These are phyloP conservation scores for Nidula microcarpa DNA, from an alignment of 768 basidiomycete species.

Conservation along the genomic window DNA sequence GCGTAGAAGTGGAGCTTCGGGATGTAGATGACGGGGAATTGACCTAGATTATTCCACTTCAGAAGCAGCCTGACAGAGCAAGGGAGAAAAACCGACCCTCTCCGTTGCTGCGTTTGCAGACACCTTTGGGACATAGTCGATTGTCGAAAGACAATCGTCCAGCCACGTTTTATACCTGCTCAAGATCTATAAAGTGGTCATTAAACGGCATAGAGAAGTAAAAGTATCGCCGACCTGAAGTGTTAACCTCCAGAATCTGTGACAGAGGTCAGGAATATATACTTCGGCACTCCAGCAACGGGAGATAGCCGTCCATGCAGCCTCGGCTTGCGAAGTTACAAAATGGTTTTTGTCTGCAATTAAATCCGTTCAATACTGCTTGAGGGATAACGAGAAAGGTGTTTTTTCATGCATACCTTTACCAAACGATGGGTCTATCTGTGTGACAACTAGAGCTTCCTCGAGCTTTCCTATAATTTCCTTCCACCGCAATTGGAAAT, in stretches of 20 bases:
- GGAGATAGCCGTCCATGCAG: constrained; percentile 68
- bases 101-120: constrained; percentile 26
- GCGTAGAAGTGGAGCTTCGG: constrained; percentile 52
- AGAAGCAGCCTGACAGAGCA: not conserved
- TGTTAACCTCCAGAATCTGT: constrained; percentile 89
- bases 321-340: constrained; percentile 59
- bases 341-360: constrained; percentile 33
- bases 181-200: constrained; percentile 52
- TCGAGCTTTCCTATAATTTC: constrained; percentile 83
- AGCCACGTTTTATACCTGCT: constrained; percentile 81
- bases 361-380: not conserved
- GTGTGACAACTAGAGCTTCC: constrained; percentile 46
- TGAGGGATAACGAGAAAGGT: not conserved
- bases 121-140: constrained; percentile 33
- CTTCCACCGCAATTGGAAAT: constrained; percentile 97
- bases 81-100: constrained; percentile 14
- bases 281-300: constrained; percentile 87
- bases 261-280: constrained; percentile 76
- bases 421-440: constrained; percentile 34
- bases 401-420: constrained; percentile 29
- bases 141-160: constrained; percentile 44
- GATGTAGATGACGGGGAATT: constrained; percentile 24
- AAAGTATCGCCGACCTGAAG: constrained; percentile 62
- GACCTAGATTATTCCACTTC: constrained; percentile 5
- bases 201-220: constrained; percentile 1